phyloP scores from a whole-genome alignment of 2,329 filamentous ascomycete species.

The Fonsecaea pedrosoi region DNA sequence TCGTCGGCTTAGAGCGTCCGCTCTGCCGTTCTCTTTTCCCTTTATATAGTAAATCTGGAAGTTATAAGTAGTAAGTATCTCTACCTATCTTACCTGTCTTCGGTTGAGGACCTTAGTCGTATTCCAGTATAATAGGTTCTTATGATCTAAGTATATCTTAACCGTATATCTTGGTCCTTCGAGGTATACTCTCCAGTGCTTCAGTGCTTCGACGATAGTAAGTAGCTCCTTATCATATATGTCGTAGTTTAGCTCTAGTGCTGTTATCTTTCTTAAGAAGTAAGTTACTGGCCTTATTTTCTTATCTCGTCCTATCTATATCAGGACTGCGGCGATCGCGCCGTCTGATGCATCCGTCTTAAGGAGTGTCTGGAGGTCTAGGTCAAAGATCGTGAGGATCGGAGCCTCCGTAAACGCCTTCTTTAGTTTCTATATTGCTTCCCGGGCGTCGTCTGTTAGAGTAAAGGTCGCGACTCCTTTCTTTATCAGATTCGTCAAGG shows the following conservation, averaged over 20 bases:
- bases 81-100: too few relatives aligned
- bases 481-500: background rate
- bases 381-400: constrained; percentile 34
- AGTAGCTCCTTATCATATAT: constrained; percentile 38
- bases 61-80: too few relatives aligned
- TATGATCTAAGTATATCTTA: too few relatives aligned
- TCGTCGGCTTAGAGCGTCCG: constrained; percentile 17
- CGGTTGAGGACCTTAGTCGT: too few relatives aligned
- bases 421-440: constrained; percentile 19
- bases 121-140: too few relatives aligned
- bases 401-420: constrained; percentile 18
- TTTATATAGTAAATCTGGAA: constrained; percentile 31
- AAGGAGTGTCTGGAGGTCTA: constrained; percentile 16
- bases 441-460: background rate
- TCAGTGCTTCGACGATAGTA: constrained; percentile 28
- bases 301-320: constrained; percentile 14
- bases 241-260: background rate
- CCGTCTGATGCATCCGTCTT: constrained; percentile 32
- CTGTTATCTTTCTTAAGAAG: constrained; percentile 6
- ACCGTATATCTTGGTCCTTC: constrained; percentile 21
- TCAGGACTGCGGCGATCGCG: constrained; percentile 23
- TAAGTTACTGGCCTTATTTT: constrained; percentile 26
- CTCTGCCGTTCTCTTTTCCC: constrained; percentile 3
- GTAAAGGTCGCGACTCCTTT: too few relatives aligned
- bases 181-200: constrained; percentile 34